Evolutionary conservation across 2,329 filamentous ascomycete genomes (phyloP).

Genomic region (Cyphellophora europaea): DNA sequence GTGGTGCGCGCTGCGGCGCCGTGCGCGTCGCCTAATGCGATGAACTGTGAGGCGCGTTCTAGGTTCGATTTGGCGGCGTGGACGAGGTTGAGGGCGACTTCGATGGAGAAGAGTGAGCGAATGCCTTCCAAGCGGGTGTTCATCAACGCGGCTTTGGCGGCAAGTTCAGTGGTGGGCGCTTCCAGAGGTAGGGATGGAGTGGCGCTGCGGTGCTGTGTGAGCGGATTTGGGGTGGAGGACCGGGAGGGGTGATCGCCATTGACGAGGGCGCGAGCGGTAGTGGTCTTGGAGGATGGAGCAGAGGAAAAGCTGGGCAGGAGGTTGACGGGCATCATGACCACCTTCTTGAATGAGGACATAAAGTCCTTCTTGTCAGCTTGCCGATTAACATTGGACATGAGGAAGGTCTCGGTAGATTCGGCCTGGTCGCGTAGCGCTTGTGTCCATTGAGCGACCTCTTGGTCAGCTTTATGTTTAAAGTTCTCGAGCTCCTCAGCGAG

Average conservation of each 20-base stretch:
- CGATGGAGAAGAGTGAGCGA: constrained; percentile 88
- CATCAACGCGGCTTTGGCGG: constrained; percentile 97
- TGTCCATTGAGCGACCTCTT: constrained; percentile 77
- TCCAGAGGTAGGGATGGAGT: constrained; percentile 45
- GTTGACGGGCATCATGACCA: constrained; percentile 97
- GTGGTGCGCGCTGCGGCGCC: constrained; percentile 79
- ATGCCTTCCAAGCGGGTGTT: constrained; percentile 90
- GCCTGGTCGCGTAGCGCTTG: constrained; percentile 86
- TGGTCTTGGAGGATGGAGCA: constrained; percentile 39
- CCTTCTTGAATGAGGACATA: constrained; percentile 91
- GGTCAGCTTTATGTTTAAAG: constrained; percentile 68
- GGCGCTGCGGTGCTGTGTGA: constrained; percentile 28
- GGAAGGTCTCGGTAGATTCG: constrained; percentile 81
- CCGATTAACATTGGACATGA: constrained; percentile 89
- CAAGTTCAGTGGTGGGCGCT: constrained; percentile 80
- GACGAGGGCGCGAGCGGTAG: constrained; percentile 19
- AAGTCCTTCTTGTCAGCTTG: constrained; percentile 97
- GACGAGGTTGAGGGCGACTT: constrained; percentile 82
- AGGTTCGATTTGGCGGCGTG: constrained; percentile 81
- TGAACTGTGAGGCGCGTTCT: constrained; percentile 75
- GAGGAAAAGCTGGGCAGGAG: constrained; percentile 65
- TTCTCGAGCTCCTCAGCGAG: constrained; percentile 82
- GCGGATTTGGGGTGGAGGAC: constrained; percentile 21
- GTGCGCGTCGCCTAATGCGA: constrained; percentile 66
- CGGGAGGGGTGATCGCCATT: constrained; percentile 16